Percentiles rank a stretch among this genome's conserved stretches.
These are phyloP conservation scores for Curvularia lunata DNA, from an alignment of 2,329 filamentous ascomycete genomes.

Conservation along the genomic window DNA sequence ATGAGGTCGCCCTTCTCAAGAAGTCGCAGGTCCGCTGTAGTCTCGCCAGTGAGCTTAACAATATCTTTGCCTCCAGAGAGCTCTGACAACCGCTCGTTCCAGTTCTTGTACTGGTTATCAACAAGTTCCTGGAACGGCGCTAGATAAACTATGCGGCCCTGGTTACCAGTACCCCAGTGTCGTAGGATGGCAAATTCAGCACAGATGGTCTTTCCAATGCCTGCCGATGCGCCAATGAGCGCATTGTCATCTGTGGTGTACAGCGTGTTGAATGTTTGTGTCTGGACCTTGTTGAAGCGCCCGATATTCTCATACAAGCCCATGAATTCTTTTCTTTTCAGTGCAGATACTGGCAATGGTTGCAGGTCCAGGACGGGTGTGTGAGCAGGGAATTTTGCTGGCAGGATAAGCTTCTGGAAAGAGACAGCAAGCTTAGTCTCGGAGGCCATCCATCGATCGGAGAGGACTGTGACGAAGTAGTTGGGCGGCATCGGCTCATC, in stretches of 20 bases:
- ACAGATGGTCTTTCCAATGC: constrained; percentile 95
- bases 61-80: constrained; percentile 86
- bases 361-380: constrained; percentile 92
- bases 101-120: constrained; percentile 80
- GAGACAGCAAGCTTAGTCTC: constrained; percentile 92
- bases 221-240: constrained; percentile 88
- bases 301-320: constrained; percentile 82
- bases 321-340: constrained; percentile 85
- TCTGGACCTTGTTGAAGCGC: constrained; percentile 96
- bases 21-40: constrained; percentile 85
- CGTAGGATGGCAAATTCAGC: constrained; percentile 91
- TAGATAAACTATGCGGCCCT: constrained; percentile 87
- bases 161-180: constrained; percentile 77
- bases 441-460: constrained; percentile 97
- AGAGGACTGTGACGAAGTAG: constrained; percentile 95
- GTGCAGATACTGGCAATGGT: constrained; percentile 82
- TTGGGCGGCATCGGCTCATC: constrained; percentile 98
- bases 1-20: constrained; percentile 88
- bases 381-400: constrained; percentile 93
- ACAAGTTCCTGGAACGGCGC: constrained; percentile 94
- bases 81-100: constrained; percentile 76
- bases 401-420: constrained; percentile 92
- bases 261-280: constrained; percentile 93
- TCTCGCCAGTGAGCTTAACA: constrained; percentile 92
- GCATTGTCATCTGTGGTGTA: constrained; percentile 93